These are phyloP conservation scores for Monilinia fructigena DNA, from an alignment of 2,329 filamentous ascomycete genomes.

Conservation along the genomic window DNA sequence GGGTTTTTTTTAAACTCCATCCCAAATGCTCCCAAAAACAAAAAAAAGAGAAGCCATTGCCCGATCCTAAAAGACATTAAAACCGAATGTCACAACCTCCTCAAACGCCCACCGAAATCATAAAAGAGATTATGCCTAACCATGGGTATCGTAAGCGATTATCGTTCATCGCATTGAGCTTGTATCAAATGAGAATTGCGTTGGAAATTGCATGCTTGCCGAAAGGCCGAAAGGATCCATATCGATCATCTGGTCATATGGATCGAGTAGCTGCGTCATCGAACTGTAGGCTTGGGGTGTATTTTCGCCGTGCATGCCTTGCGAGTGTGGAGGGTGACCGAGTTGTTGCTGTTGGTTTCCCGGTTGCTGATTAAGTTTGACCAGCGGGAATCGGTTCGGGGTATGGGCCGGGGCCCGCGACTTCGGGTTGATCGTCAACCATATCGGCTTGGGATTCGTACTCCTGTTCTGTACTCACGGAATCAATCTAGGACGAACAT, in stretches of 20 bases:
- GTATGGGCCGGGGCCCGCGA: constrained; percentile 61
- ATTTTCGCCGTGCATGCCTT: constrained; percentile 44
- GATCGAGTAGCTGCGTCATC: constrained; percentile 54
- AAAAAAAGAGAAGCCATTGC: constrained; percentile 1
- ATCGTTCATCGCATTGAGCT: constrained; percentile 41
- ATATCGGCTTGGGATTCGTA: constrained; percentile 89
- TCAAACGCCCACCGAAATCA: constrained; percentile 13
- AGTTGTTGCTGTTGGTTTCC: constrained; percentile 30
- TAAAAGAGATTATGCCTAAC: constrained; percentile 22
- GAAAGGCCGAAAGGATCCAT: constrained; percentile 91
- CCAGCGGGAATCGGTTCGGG: constrained; percentile 51
- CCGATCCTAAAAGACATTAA: constrained; percentile 15
- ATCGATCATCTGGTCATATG: constrained; percentile 84
- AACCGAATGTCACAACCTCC: neutral
- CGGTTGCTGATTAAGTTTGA: constrained; percentile 25
- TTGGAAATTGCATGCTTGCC: constrained; percentile 93
- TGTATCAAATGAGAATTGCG: constrained; percentile 70
- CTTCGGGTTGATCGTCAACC: constrained; percentile 76
- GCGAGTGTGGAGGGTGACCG: constrained; percentile 44
- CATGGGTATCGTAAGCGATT: constrained; percentile 37
- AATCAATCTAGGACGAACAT: constrained; percentile 66
- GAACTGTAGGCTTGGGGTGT: constrained; percentile 44
- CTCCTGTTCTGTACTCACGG: constrained; percentile 81
- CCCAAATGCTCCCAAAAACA: constrained; percentile 6
- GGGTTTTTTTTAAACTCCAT: constrained; percentile 16